Evolutionary conservation across 2,329 filamentous ascomycete species (phyloP), one percentile per base, ranked within the genome.

Genomic region (Trichoderma breve): DNA sequence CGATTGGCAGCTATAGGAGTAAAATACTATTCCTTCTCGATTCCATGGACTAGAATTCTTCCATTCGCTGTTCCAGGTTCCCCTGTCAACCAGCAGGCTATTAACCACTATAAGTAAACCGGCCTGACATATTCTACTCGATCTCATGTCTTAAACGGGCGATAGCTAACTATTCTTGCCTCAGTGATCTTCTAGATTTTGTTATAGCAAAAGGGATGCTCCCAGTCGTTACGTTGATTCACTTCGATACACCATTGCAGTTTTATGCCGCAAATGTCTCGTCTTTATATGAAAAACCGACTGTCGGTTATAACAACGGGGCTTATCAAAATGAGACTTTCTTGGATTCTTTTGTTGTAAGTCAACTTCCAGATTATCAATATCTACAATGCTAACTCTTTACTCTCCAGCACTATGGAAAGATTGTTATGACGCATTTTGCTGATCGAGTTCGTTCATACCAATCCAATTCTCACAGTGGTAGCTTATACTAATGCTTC

Each of bases 31-130:
- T 84, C 84, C 3, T 88, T 87, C 73, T 85, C 83, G 4, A 86
- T 88, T 69, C 78, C 85, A 0, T 88, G 86, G 86, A 81, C 84
- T 2, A 79, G 86, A 6, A 86, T 88, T 53, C 75, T 88, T 11
- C 86, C 87, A 0, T 88, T 88, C 73, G 83, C 82, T 0, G 73
- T 85, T 9, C 83, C 83, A 0, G 84, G 84, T 0, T 84, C 86
- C 0, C 87, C 86, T 0, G 83, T 88, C 3, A 88, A 88, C 70
- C 77, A 84, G 67, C 79, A 84, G 65, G 86, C 81, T 1, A 80
- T 88, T 8, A 81, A 84, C 9, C 86, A 88, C 75, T 89, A 88
- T 47, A 28, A 30, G 34, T 63, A 47, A 63, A 4, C 24, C 12
- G n/a, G 21, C 26, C 34, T 63, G 21, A 47, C 30, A 60, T 24